Evolutionary conservation across 805 yeast species (phyloP), one percentile per base, ranked within the genome.

Genomic region (Metschnikowia baotianmanensis): DNA sequence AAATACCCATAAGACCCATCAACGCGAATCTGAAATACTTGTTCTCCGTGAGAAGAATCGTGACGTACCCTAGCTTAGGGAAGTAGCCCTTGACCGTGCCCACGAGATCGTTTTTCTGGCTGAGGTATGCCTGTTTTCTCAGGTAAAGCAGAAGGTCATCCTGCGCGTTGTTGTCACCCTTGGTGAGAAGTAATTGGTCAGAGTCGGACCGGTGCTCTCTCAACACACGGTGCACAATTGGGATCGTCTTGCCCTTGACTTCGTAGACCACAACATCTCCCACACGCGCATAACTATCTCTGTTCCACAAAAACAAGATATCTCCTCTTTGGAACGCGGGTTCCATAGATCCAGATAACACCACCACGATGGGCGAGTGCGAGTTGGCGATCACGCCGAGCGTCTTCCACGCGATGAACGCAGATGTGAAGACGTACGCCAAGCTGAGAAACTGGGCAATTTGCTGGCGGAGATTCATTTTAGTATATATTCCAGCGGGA

Each of bases 261-360:
- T 93, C 89, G 59, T 93, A 93, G 5, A 93, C 98, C 11, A 93
- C 98, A 18, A 93, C 74, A 55, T 93, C 99, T 17, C 99, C 99
- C 1, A 90, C 93, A 33, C 77, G 69, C 16, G 82, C 79, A 22
- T 63, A 60, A 16, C 65, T 56, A 41, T 83, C 80, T 51, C 97
- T 74, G 63, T 93, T 93, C 96, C 96, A 90, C 42, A 93, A 69
- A 55, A 93, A 82, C 46, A 93, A 67, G 13, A 93, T 83, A 60
- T 93, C 99, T 36, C 99, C 99, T 65, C 99, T 78, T 65, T 93
- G 97, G 74, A 93, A 93, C 2, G 99, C 99, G 2, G 99, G 99
- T 62, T 93, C 99, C 99, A 93, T 93, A 2, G 98, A 91, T 5
- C 99, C 99, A 1, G 98, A 89, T 35, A 93, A 76, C 8, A 93